Evolutionary conservation across 805 yeast genomes (phyloP).

Genomic region (Candida gorgasii): DNA sequence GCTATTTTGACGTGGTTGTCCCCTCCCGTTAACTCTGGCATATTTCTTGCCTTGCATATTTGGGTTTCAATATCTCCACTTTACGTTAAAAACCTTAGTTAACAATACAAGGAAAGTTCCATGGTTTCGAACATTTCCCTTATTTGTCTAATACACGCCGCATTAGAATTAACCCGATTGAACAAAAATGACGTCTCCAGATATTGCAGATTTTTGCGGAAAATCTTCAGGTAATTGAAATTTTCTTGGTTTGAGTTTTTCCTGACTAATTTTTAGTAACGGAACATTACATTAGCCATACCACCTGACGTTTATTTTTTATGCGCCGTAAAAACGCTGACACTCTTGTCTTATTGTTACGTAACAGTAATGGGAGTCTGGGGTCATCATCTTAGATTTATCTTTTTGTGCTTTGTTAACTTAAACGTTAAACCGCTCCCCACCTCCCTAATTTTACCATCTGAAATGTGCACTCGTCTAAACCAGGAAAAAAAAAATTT

Average conservation of each 20-base stretch:
- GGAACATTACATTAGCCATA: no score
- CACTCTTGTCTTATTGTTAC: no score
- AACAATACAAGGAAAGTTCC: neutral
- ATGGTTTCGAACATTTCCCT: neutral
- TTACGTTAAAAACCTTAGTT: neutral
- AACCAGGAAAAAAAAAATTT: neutral
- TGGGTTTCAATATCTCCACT: slow-evolving; percentile 1
- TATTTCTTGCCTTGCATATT: no score
- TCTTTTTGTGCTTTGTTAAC: neutral
- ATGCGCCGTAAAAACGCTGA: no score
- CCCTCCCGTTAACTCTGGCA: no score
- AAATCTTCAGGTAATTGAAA: slow-evolving; percentile 1
- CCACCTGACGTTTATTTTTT: neutral
- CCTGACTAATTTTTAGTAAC: neutral
- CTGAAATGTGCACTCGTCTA: slow-evolving; percentile 1
- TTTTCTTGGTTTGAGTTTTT: slow-evolving; percentile 5
- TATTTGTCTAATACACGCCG: neutral
- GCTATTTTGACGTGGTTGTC: neutral
- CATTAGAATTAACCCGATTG: slow-evolving; percentile 1
- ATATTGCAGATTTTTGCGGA: slow-evolving; percentile 2
- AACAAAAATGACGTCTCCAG: slow-evolving; percentile 1
- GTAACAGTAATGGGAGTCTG: no score
- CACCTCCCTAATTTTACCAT: neutral
- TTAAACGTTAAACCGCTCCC: neutral
- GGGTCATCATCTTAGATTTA: neutral